Evolutionary conservation across 441 rosid species (phyloP), one percentile per base, ranked within the genome.

Genomic region (Daphne laureola): DNA sequence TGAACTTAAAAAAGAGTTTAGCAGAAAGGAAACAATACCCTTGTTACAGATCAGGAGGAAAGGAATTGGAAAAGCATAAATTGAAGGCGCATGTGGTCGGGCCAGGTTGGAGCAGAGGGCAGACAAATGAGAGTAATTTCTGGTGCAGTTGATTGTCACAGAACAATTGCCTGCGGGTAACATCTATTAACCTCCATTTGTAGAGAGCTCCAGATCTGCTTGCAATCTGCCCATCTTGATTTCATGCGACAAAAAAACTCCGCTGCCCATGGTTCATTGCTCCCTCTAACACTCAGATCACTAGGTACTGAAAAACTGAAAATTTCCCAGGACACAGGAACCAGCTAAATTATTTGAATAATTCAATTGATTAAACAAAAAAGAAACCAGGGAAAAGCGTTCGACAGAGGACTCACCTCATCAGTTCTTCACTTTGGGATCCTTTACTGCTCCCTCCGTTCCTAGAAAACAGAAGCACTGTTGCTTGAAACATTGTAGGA

Each of bases 261-360:
- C 72, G 65, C 81, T 1, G 87, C 98, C 96, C 98, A 86, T 1
- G 72, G 72, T 60, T 91, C 98, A 5, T 79, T 79, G 62, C 71
- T 67, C 45, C 93, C 95, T 62, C 74, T 79, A 89, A 82, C 84
- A 85, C 96, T 92, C 69, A 84, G 75, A 9, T 88, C 95, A 55
- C 74, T 88, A 3, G 96, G 98, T 73, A 86, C 96, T 0, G 95
- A 84, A 64, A 92, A 92, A 67, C 98, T 88, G 85, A 42, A 51
- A 36, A 43, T 46, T 46, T 52, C 4, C 38, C 38, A 31, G 11
- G 38, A 31, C 9, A 2, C 38, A 31, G 36, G 9, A 31, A 31
- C 8, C 36, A 31, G 38, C 12, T 31, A 31, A 31, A 31, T 31
- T 11, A 6, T 7, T 31, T 5, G 7, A 7, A 31, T 4, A 31